Conservation (phyloP, 805 yeast genomes). For the Lachancea cidri region DNA sequence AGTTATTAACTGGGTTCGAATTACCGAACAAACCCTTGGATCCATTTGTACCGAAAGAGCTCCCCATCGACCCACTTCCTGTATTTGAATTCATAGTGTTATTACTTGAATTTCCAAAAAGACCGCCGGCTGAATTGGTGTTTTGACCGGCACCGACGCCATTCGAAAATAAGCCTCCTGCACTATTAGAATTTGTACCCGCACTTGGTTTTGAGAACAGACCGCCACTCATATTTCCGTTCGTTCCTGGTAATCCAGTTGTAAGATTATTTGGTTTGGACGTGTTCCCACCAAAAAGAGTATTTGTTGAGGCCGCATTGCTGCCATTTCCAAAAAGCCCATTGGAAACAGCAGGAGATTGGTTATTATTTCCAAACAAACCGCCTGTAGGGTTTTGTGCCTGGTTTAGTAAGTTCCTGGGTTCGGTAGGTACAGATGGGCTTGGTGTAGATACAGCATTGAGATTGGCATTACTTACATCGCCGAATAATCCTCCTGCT, state of each 20-base stretch:
- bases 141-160: slow-evolving; percentile 1
- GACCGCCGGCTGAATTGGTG: slow-evolving; percentile 7
- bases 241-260: neutral
- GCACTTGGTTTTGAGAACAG: neutral
- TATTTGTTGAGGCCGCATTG: neutral
- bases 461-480: neutral
- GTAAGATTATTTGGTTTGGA: neutral
- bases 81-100: slow-evolving; percentile 8
- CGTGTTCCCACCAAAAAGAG: neutral
- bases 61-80: neutral
- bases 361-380: slow-evolving; percentile 1
- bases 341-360: slow-evolving; percentile 4
- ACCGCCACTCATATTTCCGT: neutral
- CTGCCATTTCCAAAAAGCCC: slow-evolving; percentile 10
- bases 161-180: neutral
- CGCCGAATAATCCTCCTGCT: slow-evolving; percentile 28
- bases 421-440: slow-evolving; percentile 1
- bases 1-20: neutral
- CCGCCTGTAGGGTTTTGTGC: neutral
- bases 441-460: slow-evolving; percentile 8
- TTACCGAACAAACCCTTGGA: neutral
- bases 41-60: neutral
- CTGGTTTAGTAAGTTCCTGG: neutral
- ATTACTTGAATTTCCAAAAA: slow-evolving; percentile 16
- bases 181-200: neutral